Evolutionary conservation across 2,329 filamentous ascomycete species (phyloP).

Genomic region (Ilyonectria destructans): DNA sequence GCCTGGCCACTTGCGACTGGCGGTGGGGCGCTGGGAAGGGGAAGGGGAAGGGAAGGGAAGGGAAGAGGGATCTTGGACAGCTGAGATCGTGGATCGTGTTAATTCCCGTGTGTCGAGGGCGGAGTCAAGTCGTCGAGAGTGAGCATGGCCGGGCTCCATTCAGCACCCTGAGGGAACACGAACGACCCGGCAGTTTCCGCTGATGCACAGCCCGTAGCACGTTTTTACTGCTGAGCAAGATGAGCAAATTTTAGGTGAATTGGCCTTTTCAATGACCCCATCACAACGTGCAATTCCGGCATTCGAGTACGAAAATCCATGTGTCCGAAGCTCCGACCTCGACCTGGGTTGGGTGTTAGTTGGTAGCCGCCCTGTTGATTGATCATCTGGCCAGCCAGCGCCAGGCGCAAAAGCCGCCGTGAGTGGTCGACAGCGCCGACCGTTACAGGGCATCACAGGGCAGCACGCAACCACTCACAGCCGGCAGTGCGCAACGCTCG

Average conservation of each 20-base stretch:
- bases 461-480: constrained; percentile 22
- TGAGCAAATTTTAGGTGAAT: not conserved
- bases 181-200: constrained; percentile 39
- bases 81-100: constrained; percentile 49
- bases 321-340: not conserved
- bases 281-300: constrained; percentile 5
- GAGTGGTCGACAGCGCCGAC: constrained; percentile 29
- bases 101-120: constrained; percentile 38
- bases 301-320: constrained; percentile 11
- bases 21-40: not conserved
- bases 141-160: constrained; percentile 21
- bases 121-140: constrained; percentile 14
- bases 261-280: constrained; percentile 4
- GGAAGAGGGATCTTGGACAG: constrained; percentile 39
- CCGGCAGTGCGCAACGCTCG: constrained; percentile 3
- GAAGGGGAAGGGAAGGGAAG: constrained; percentile 1
- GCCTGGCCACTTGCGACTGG: constrained; percentile 14
- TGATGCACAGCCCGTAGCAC: not conserved
- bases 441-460: constrained; percentile 13
- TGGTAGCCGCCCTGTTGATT: not conserved
- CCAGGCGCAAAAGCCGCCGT: constrained; percentile 9
- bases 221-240: not conserved
- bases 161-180: constrained; percentile 37
- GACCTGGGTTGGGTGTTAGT: not conserved
- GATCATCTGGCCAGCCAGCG: constrained; percentile 14